Base-by-base conservation (phyloP, 495 filamentous ascomycete species). In the Sabuloglossum arenarium region DNA sequence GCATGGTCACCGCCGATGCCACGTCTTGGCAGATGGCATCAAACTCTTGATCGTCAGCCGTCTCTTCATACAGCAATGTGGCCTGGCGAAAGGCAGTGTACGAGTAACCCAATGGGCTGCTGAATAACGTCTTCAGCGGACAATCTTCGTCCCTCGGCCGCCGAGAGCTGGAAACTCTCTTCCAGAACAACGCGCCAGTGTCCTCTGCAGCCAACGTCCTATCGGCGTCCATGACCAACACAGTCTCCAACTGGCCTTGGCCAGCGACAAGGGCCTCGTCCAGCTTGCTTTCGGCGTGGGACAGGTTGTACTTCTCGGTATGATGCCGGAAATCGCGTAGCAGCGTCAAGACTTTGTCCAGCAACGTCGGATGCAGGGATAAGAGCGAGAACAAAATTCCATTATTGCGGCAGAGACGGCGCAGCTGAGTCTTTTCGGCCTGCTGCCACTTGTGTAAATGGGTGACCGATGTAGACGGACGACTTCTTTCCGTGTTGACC, bases 201-300 rank as follows among this genome's bases (percentile, higher is more conserved):
- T 85, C 79, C 46, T 71, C 55, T 21, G 71, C 59, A 49, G 73
- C 65, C 57, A 85, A 63, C 0, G 79, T 82, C 57, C 63, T 76
- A 59, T 84, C 79, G 3, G 64, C 79, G 59, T 84, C 80, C 29
- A 84, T 56, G 0, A 79, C 70, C 53, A 82, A 56, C 43, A 78
- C 62, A 0, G 69, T 77, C 56, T 73, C 57, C 37, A 69, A 56
- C 9, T 67, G 37, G 23, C 56, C 56, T 14, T 58, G 23, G 8
- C 29, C 12, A n/a, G 53, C 23, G 9, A 53, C 11, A 19, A 78
- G 9, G 8, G 64, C 60, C 11, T 71, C 58, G 31, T 78, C 71
- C 21, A 81, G 57, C 19, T n/a, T 61, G 0, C 31, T 43, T 52
- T 70, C 42, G n/a, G 69, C 72, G 14, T 28, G 42, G 16, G 47